These are phyloP conservation scores for Phytophthora sp. DNA, from an alignment of 352 stramenopile genomes.

Conservation along the genomic window DNA sequence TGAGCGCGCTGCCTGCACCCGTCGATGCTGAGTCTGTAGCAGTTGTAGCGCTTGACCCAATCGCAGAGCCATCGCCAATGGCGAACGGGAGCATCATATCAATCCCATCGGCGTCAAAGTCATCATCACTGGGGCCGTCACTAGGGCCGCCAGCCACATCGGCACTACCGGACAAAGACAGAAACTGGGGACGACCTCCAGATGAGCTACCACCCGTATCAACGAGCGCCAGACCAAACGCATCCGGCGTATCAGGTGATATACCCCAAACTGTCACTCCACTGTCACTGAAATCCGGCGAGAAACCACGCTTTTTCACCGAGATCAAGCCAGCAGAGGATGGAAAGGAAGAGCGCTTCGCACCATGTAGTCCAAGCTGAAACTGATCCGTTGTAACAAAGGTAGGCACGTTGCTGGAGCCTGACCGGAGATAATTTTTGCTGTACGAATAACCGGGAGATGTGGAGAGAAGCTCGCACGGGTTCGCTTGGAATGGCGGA, in stretches of 20 bases:
- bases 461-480: constrained; percentile 69
- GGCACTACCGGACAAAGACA: constrained; percentile 38
- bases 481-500: constrained; percentile 73
- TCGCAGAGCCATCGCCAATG: constrained; percentile 42
- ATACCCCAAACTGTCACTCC: constrained; percentile 64
- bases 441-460: constrained; percentile 78
- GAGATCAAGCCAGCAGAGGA: constrained; percentile 21
- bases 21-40: constrained; percentile 46
- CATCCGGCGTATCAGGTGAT: constrained; percentile 68
- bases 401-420: constrained; percentile 50
- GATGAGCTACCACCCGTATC: constrained; percentile 24
- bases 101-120: constrained; percentile 18
- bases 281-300: constrained; percentile 67
- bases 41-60: constrained; percentile 48
- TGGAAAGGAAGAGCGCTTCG: constrained; percentile 22
- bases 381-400: constrained; percentile 67
- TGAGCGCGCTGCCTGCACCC: constrained; percentile 20
- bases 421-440: constrained; percentile 63
- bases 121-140: constrained; percentile 20
- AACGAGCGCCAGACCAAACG: constrained; percentile 62
- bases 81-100: constrained; percentile 78
- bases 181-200: constrained; percentile 44
- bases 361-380: constrained; percentile 33
- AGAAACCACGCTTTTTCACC: constrained; percentile 54
- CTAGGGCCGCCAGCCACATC: constrained; percentile 2